Base-by-base conservation (phyloP, 2,329 filamentous ascomycete species). In the Colletotrichum viniferum region DNA sequence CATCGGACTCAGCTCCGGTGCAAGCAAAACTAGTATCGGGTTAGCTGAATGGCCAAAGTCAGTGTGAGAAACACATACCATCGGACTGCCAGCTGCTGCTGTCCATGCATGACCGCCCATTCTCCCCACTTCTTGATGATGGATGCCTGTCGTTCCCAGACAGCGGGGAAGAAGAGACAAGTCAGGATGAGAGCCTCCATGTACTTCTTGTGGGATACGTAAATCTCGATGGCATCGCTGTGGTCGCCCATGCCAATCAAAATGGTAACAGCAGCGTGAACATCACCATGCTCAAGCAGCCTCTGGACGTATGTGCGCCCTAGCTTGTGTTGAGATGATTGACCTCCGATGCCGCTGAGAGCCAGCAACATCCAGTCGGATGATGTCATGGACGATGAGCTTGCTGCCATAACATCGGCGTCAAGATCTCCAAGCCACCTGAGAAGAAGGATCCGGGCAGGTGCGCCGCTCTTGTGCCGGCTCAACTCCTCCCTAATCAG, bases 361-460 rank as follows among this genome's bases (percentile, higher is more conserved):
- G 97, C 96, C 43, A 99, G 87, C 74, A 98, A 86, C 95, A 99
- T 98, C 97, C 97, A 99, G 84, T 98, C 97, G 0, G 95, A 95
- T 4, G 94, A 95, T 12, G 95, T 96, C 90, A 97, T 96, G n/a
- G 95, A 94, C 78, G 96, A 92, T 0, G 95, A 94, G 58, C 92
- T 94, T 4, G 94, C 92, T 13, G 92, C 90, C 90, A 98, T 94
- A 55, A 95, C 90, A 80, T 98, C 95, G 1, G 93, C 90, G 74
- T 95, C 93, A 48, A 95, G 92, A 77, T 98, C 94, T 16, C 96
- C 96, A 0, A 99, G 90, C 97, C 97, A 99, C 84, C 97, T 98
- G 2, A 95, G 90, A 6, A 99, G 89, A 52, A 98, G 89, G 67
- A 98, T 94, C 14, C 94, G 92, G 77, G 92, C 94, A 3, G 95